phyloP scores from a whole-genome alignment of 306 rosid species.

The Quercus robur region DNA sequence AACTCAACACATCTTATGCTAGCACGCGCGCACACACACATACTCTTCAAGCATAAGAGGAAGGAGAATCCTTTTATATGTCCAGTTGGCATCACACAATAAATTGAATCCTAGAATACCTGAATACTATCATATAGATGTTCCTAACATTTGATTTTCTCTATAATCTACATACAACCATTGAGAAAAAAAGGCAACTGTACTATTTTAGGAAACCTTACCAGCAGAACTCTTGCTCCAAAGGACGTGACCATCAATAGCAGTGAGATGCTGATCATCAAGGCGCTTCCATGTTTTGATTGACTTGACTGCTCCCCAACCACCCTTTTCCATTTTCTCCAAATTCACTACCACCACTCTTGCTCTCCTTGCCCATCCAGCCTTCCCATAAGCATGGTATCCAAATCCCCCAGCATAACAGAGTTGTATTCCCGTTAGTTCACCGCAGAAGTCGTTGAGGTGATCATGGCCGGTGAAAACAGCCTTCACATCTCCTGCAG shows the following conservation, averaged over 20 bases:
- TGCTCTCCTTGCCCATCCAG: slow-evolving; percentile 93
- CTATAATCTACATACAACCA: slow-evolving; percentile 12
- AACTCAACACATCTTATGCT: not conserved
- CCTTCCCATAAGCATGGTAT: slow-evolving; percentile 93
- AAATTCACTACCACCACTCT: slow-evolving; percentile 74
- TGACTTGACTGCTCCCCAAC: slow-evolving; percentile 77
- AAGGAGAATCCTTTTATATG: not conserved
- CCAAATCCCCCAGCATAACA: slow-evolving; percentile 94
- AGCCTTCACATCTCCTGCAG: slow-evolving; percentile 88
- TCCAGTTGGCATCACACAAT: not conserved
- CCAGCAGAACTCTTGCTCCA: slow-evolving; percentile 69
- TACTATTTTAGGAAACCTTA: slow-evolving; percentile 30
- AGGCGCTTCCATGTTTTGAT: slow-evolving; percentile 92
- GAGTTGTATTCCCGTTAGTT: slow-evolving; percentile 57
- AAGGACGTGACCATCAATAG: slow-evolving; percentile 53
- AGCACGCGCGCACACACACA: fast-evolving
- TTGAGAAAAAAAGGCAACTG: not conserved
- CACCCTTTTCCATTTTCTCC: slow-evolving; percentile 50
- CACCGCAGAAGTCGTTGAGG: slow-evolving; percentile 86
- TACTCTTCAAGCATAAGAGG: not conserved
- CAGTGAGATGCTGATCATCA: slow-evolving; percentile 63
- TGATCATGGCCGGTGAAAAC: slow-evolving; percentile 90
- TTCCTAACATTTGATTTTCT: not conserved
- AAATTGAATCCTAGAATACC: not conserved
- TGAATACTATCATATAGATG: not conserved